Evolutionary conservation across 352 stramenopile species (phyloP), one percentile per base, ranked within the genome.

Genomic region (Saprolegnia diclina): DNA sequence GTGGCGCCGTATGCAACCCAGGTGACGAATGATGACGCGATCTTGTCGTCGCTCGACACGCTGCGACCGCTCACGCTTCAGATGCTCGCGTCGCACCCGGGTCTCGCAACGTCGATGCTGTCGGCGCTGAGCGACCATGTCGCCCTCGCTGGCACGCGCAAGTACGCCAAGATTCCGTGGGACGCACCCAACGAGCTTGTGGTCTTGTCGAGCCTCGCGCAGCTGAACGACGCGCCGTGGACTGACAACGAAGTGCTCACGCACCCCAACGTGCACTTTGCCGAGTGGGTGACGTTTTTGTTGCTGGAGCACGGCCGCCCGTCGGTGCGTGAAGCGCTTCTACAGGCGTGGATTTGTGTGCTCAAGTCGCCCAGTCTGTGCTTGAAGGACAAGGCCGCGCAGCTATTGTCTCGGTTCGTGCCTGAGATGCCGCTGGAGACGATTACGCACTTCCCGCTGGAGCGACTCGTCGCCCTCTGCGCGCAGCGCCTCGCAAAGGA

Each of bases 261-360:
- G 46, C 87, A 95, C 42, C 89, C 89, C 14, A 95, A 94, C 37
- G 73, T 96, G 0, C 91, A 90, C 63, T 76, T 96, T 21, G 88
- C 87, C 0, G 85, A 95, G 59, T 95, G 84, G 85, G 80, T 93
- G 56, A 95, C 82, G 64, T 77, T 76, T 5, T 74, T 96, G 37
- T 56, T 96, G 61, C 78, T 92, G 61, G 78, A 90, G 35, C 61
- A 73, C 16, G 55, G 76, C 6, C 81, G 87, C 10, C 82, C 86
- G 62, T 65, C 76, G 11, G 77, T 92, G 37, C 82, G 82, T 21
- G 77, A 90, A 64, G 73, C 85, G 50, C 66, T 95, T 38, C 67
- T 96, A 9, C 76, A 84, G 67, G 84, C 85, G n/a, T 96, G 89
- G 89, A 75, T 85, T 22, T 77, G 78, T n/a, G 81, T 85, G 19